These are phyloP conservation scores for Corymbia maculata DNA, from an alignment of 345 rosid species.

Conservation along the genomic window DNA sequence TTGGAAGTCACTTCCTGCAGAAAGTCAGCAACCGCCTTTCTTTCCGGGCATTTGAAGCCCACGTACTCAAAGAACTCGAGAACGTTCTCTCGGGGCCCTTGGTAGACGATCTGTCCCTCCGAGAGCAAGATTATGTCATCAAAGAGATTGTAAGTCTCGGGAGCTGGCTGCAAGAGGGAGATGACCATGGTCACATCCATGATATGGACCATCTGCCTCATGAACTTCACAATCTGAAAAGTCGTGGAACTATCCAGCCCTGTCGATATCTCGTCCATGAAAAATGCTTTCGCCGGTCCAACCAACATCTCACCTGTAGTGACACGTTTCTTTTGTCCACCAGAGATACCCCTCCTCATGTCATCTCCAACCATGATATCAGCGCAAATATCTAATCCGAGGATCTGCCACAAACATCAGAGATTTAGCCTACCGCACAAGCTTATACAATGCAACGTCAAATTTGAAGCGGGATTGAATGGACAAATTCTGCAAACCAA, in stretches of 20 bases:
- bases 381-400: slow-evolving; percentile 26
- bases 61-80: slow-evolving; percentile 23
- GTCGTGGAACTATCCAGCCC: slow-evolving; percentile 46
- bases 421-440: not conserved
- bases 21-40: slow-evolving; percentile 41
- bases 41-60: slow-evolving; percentile 40
- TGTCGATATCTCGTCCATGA: slow-evolving; percentile 50
- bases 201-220: slow-evolving; percentile 39
- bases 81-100: slow-evolving; percentile 25
- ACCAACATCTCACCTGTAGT: slow-evolving; percentile 38
- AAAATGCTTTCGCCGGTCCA: slow-evolving; percentile 28
- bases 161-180: slow-evolving; percentile 44
- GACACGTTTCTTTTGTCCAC: slow-evolving; percentile 38
- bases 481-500: not conserved
- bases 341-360: slow-evolving; percentile 39
- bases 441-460: not conserved
- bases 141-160: slow-evolving; percentile 34
- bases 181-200: slow-evolving; percentile 29
- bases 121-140: slow-evolving; percentile 35
- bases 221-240: slow-evolving; percentile 30
- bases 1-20: slow-evolving; percentile 28
- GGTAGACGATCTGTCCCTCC: slow-evolving; percentile 34
- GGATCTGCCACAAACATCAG: slow-evolving; percentile 6
- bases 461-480: no score
- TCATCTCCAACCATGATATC: slow-evolving; percentile 33